Base-by-base conservation (phyloP, 768 basidiomycete genomes). In the Psilocybe cubensis region DNA sequence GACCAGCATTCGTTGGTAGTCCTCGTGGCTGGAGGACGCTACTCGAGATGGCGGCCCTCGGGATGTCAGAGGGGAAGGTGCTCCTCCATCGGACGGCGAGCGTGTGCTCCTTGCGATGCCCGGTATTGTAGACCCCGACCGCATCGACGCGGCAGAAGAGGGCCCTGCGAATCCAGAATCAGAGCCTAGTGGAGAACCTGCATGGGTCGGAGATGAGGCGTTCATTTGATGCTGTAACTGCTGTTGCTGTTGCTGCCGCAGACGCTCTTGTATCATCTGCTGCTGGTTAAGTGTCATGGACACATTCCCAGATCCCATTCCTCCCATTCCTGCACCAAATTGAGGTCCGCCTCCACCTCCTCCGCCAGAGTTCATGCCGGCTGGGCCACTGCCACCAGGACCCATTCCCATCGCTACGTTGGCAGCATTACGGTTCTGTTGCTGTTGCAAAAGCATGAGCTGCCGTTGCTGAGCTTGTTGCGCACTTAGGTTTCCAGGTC, bases 91-190 rank as follows among this genome's bases (percentile, higher is more conserved):
- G 17, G 88, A 85, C n/a, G 90, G 90, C 40, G 90, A 91, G 54
- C 89, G 79, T 48, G 84, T 82, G 62, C 85, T 90, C 63, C 90
- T 78, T 20, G 89, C 87, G 51, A 92, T 92, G 11, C 89, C 89
- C 0, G 88, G 88, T 52, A 91, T 86, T 20, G 82, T 70, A 40
- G 78, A 62, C 25, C 59, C 57, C 23, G 65, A 60, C 25, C 61
- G 60, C 61, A 66, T 67, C 45, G 69, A 57, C 11, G 60, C 31
- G 47, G 61, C 58, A 25, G 64, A 51, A 12, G 52, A 54, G 49
- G 59, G 59, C 28, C 66, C 63, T 35, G 55, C 35, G 57, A 59
- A 52, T 42, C 71, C 66, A 49, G 71, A 68, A 47, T 73, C 72
- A 52, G 76, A 64, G 28, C 76, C 60, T 69, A 83, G 74, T 7